These are phyloP conservation scores for Elongisporangium prolatum DNA, from an alignment of 352 stramenopile species.

Conservation along the genomic window DNA sequence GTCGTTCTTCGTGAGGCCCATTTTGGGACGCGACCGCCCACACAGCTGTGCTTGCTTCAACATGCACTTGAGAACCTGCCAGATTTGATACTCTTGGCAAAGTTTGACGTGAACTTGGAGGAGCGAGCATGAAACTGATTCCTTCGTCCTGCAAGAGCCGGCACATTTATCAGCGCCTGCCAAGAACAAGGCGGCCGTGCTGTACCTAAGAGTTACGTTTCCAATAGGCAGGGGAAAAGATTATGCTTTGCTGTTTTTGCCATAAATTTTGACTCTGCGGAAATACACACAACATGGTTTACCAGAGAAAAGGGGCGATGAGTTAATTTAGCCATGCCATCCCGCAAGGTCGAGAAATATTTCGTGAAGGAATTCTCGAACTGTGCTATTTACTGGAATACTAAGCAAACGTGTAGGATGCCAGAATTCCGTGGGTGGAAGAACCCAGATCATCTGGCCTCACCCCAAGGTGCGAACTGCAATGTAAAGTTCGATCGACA, in stretches of 20 bases:
- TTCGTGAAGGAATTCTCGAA: not conserved
- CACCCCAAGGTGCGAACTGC: not conserved
- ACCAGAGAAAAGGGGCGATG: not conserved
- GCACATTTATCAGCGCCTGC: not conserved
- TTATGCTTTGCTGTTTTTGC: not conserved
- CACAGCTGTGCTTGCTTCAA: not conserved
- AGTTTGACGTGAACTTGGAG: not conserved
- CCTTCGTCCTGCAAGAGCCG: not conserved
- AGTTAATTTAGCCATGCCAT: not conserved
- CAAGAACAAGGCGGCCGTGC: not conserved
- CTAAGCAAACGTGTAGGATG: not conserved
- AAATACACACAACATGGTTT: not conserved
- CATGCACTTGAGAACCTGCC: not conserved
- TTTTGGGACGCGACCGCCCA: not conserved
- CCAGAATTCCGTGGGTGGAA: not conserved
- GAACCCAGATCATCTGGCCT: not conserved
- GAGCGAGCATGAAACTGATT: not conserved
- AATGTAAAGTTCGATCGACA: not conserved
- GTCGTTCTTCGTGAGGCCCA: not conserved
- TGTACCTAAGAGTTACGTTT: not conserved
- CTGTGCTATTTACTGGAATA: not conserved
- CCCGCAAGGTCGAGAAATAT: not conserved
- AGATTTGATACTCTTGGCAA: not conserved
- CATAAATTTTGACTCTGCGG: not conserved
- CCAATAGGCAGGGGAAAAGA: not conserved